Base-by-base conservation (phyloP, 352 stramenopile species). In the Phytophthora pisi region DNA sequence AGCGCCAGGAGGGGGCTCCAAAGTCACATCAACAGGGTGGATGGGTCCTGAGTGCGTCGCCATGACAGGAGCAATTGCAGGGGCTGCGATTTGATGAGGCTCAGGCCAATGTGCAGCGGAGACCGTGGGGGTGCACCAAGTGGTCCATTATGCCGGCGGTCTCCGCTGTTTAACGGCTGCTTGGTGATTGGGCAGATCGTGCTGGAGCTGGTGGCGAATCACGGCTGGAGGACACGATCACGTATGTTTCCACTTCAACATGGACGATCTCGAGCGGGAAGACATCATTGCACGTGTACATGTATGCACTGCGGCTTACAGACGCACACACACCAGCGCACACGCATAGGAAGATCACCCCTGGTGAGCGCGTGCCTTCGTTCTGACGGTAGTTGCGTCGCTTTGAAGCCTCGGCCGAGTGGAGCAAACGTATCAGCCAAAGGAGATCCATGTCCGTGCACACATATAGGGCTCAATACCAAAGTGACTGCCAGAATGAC, bases 301-400 rank as follows among this genome's bases (percentile, higher is more conserved):
- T 26, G 43, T 50, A 28, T 50, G 46, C 46, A 52, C 2, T 11
- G 46, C 11, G 2, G 46, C 23, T 52, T 36, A 52, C 46, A 51
- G 30, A 4, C 43, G 16, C 7, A 20, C 20, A 20, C 20, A 20
- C 28, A 31, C 0, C 46, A 11, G 46, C 46, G 11, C 46, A 52
- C 46, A 52, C 46, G 46, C 23, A 52, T 52, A 52, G 46, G 46
- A 52, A 52, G 46, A 52, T 52, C 46, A 52, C 46, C 46, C 5
- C 16, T 4, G 9, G 16, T 20, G 8, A 13, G 18, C 18, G 43
- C n/a, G 43, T 26, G 43, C 15, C 23, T 52, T 20, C 20, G 20
- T 20, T 20, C 20, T 20, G 46, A 52, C 46, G 46, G 9, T 3
- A 23, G 23, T 34, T 20, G 46, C 46, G 46, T 52, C 46, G 46